Evolutionary conservation across 306 rosid species (phyloP), one percentile per base, ranked within the genome.

Genomic region (Quercus ilex): DNA sequence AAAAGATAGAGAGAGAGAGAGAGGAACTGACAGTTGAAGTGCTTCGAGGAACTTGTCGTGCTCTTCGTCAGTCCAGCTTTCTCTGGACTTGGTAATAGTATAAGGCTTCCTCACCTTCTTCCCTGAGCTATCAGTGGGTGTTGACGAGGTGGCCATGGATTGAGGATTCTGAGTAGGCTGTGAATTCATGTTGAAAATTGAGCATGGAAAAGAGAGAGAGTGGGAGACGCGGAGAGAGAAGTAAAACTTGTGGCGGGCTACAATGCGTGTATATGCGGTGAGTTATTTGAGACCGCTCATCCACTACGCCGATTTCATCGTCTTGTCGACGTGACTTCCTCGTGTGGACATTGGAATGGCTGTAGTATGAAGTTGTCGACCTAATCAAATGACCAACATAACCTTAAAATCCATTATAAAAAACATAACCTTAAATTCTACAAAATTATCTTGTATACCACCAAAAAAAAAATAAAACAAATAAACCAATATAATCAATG

Each of bases 21-120:
- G 26, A 4, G 23, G 60, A 56, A 85, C 92, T 81, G 12, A 94
- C 98, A 92, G 83, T 75, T 94, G 97, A 77, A 94, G 98, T 82
- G 98, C 97, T 89, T 94, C 98, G 1, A 94, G 97, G 82, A 94
- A 94, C 88, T 92, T 94, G 86, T 94, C 97, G 70, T 94, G 97
- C 74, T 94, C 98, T 86, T 94, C 96, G 9, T 94, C 97, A 13
- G 97, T 89, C 98, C 97, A 94, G 87, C 98, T 94, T 76, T 94
- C 96, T 73, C 98, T 92, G 35, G 98, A 94, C 92, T 94, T 94
- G 76, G 98, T 94, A 69, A 94, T 94, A 55, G 98, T 94, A 81
- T 94, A 94, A 7, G 98, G 97, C 89, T 94, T 94, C 68, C 98
- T 85, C 5, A 90, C 82, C 93, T 94, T 94, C 92, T 94, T 94